These are phyloP conservation scores for Patellaria atrata DNA, from an alignment of 495 filamentous ascomycete species.

Conservation along the genomic window DNA sequence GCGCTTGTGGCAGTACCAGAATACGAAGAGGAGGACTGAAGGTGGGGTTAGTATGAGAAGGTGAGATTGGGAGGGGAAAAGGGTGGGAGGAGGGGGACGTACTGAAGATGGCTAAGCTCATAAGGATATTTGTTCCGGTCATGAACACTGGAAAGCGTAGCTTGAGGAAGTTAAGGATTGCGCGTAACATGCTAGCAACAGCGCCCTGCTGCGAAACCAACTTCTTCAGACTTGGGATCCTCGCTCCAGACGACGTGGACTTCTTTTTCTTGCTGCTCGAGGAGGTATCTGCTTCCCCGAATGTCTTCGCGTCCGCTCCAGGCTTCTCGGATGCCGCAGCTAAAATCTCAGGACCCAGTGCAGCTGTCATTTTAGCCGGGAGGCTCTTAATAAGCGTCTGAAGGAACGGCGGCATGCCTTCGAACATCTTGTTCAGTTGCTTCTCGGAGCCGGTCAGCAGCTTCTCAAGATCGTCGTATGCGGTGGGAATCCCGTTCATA, in stretches of 20 bases:
- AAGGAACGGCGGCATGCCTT: conserved; percentile 62
- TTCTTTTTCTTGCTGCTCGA: conserved; percentile 36
- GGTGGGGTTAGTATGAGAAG: conserved; percentile 6
- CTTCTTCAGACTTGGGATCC: conserved; percentile 52
- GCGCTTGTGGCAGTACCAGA: conserved; percentile 96
- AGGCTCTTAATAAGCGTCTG: conserved; percentile 77
- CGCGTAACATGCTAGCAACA: conserved; percentile 64
- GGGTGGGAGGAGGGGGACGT: conserved; percentile 26
- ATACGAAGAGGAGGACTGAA: conserved; percentile 68
- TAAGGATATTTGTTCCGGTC: conserved; percentile 66
- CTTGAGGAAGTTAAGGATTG: conserved; percentile 72
- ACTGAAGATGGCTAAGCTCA: conserved; percentile 75
- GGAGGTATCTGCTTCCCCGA: conserved; percentile 24
- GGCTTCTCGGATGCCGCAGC: conserved; percentile 60
- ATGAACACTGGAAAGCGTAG: conserved; percentile 73
- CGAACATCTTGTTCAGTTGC: conserved; percentile 60
- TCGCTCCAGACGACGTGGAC: conserved; percentile 27
- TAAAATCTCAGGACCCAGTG: conserved; percentile 63
- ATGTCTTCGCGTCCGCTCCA: conserved; percentile 43
- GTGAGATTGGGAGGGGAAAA: background rate
- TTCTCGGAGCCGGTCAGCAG: conserved; percentile 70
- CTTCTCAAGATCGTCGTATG: conserved; percentile 72
- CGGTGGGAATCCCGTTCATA: conserved; percentile 82
- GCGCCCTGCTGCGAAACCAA: conserved; percentile 78
- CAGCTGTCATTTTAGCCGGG: conserved; percentile 62